A percentile compares a stretch with the other conserved stretches of the same genome.
These are phyloP conservation scores for Pseudofabraea citricarpa DNA, from an alignment of 2,329 filamentous ascomycete genomes.

Conservation along the genomic window DNA sequence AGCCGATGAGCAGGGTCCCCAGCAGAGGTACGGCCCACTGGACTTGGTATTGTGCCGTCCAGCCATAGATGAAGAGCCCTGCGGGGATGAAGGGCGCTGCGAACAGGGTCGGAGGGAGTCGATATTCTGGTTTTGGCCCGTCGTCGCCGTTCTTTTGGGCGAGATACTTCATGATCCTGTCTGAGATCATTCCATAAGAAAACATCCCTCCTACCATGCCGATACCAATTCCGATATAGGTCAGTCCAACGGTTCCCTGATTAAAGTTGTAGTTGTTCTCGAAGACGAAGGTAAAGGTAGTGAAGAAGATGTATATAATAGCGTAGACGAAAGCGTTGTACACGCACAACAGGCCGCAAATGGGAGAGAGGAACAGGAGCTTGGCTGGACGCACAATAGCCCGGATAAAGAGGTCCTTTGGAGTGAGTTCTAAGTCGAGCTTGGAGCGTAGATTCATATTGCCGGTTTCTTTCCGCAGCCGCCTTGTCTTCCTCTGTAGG, in stretches of 20 bases:
- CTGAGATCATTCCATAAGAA: slow-evolving; percentile 15
- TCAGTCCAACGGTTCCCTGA: slow-evolving; percentile 35
- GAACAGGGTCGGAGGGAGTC: slow-evolving; percentile 49
- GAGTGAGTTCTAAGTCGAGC: slow-evolving; percentile 22
- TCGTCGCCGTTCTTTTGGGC: too few relatives aligned
- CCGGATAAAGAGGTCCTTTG: slow-evolving; percentile 26
- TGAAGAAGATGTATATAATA: slow-evolving; percentile 16
- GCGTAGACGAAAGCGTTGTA: slow-evolving; percentile 11
- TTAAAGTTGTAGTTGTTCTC: slow-evolving; percentile 34
- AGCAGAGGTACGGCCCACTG: slow-evolving; percentile 59
- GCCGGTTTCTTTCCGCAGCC: slow-evolving; percentile 43
- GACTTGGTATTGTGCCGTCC: slow-evolving; percentile 43
- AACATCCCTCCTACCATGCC: slow-evolving; percentile 30
- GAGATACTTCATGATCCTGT: slow-evolving; percentile 9
- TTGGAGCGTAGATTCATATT: slow-evolving; percentile 44
- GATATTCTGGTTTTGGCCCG: slow-evolving; percentile 35
- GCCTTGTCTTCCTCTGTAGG: slow-evolving; percentile 35
- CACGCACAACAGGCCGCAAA: slow-evolving; percentile 20
- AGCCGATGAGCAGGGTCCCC: slow-evolving; percentile 46
- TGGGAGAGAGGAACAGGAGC: slow-evolving; percentile 33
- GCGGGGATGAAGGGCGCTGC: slow-evolving; percentile 45
- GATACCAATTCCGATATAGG: slow-evolving; percentile 41
- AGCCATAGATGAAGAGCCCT: slow-evolving; percentile 54
- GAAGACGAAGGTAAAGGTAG: slow-evolving; percentile 18
- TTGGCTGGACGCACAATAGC: slow-evolving; percentile 35